Base-by-base conservation (phyloP, 202 grass and related monocot genomes). In the Saccharum hybrid region DNA sequence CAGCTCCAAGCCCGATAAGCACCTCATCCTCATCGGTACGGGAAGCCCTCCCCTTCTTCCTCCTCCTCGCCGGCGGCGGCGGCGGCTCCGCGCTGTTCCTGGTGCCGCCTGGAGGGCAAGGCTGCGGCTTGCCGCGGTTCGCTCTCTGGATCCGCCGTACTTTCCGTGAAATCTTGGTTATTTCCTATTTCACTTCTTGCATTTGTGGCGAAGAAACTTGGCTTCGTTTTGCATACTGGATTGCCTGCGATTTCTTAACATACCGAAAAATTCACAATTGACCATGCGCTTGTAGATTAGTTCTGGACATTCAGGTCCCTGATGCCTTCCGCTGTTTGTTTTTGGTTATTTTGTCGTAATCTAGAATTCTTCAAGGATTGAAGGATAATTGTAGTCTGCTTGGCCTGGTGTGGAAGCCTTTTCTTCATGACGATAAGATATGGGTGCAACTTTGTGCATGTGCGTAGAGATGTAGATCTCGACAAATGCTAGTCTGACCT, bases 61-160 rank as follows among this genome's bases (percentile, higher is more conserved):
- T n/a, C n/a, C n/a, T n/a, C n/a, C n/a, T n/a, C n/a, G n/a, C n/a
- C n/a, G n/a, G n/a, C n/a, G n/a, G n/a, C n/a, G n/a, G n/a, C n/a
- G n/a, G n/a, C n/a, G n/a, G n/a, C n/a, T n/a, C n/a, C n/a, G n/a
- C n/a, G n/a, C n/a, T n/a, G n/a, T n/a, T n/a, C n/a, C n/a, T n/a
- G n/a, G n/a, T n/a, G n/a, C n/a, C n/a, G n/a, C n/a, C n/a, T n/a
- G n/a, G n/a, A n/a, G n/a, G n/a, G n/a, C n/a, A n/a, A n/a, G n/a
- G n/a, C n/a, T n/a, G n/a, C n/a, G n/a, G n/a, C n/a, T n/a, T n/a
- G n/a, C n/a, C n/a, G n/a, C n/a, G n/a, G n/a, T n/a, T n/a, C n/a
- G n/a, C n/a, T n/a, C n/a, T n/a, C n/a, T 28, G 60, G 85, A 86
- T 86, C 85, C 49, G 63, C 70, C 0, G 26, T 40, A 37, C 6